Evolutionary conservation across 768 basidiomycete genomes (phyloP).

Genomic region (Tulasnella sp.): DNA sequence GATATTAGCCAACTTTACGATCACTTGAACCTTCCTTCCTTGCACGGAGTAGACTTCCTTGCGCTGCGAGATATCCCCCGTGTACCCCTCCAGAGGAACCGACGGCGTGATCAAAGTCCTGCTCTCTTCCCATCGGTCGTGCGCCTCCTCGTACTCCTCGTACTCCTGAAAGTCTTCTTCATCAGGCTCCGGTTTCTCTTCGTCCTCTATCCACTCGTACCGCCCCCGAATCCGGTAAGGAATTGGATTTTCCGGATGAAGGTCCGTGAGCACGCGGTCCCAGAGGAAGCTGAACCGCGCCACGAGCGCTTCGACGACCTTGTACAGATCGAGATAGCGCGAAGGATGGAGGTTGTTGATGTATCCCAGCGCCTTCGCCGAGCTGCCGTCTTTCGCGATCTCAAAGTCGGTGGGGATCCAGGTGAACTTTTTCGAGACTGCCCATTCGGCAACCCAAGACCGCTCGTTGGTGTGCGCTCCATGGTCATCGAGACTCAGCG

Average conservation of each 20-base stretch:
- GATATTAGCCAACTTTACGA: too few relatives aligned
- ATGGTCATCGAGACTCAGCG: background rate
- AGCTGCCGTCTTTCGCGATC: too few relatives aligned
- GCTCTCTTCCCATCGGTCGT: background rate
- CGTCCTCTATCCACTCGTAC: too few relatives aligned
- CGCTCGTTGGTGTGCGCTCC: background rate
- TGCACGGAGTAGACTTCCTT: too few relatives aligned
- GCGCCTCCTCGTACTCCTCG: background rate
- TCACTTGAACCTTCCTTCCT: too few relatives aligned
- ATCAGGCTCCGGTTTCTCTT: background rate
- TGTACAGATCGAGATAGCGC: too few relatives aligned
- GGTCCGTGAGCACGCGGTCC: too few relatives aligned
- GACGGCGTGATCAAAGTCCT: background rate
- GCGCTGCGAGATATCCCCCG: too few relatives aligned
- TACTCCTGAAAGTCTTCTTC: background rate
- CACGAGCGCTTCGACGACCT: too few relatives aligned
- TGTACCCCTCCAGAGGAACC: background rate
- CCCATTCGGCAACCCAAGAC: background rate
- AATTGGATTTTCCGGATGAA: background rate
- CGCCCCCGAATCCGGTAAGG: background rate
- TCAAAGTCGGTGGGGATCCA: too few relatives aligned
- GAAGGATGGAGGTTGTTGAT: conserved; percentile 3
- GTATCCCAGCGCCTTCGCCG: background rate
- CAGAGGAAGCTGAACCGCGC: too few relatives aligned
- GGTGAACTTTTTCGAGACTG: background rate